A percentile compares a stretch with the other conserved stretches of the same genome.
phyloP scores from a whole-genome alignment of 805 yeast genomes.

The Citeromyces matritensis region DNA sequence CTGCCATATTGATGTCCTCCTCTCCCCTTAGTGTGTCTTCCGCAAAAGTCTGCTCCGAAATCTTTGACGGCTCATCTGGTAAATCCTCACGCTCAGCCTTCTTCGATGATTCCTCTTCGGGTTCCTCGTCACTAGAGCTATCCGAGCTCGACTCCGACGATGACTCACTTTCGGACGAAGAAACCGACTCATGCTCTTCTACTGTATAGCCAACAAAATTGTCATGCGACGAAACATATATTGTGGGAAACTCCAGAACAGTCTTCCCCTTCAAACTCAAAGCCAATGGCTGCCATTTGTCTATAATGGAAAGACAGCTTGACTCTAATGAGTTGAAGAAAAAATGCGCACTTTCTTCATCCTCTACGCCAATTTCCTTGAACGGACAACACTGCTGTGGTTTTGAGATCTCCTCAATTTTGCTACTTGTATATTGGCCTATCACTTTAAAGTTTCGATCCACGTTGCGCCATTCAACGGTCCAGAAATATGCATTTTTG shows the following conservation, averaged over 20 bases:
- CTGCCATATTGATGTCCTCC: too few species aligned
- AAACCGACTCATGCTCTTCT: neutral
- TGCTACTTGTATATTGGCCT: conserved; percentile 16
- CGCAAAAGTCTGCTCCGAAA: too few species aligned
- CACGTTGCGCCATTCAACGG: conserved; percentile 55
- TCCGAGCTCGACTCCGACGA: neutral
- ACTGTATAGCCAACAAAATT: too few species aligned
- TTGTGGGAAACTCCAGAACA: conserved; percentile 69
- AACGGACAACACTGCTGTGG: conserved; percentile 26
- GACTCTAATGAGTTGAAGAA: conserved; percentile 2
- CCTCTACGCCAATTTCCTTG: conserved; percentile 1
- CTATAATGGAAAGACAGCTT: conserved; percentile 20
- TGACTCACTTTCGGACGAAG: conserved; percentile 1
- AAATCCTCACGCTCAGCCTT: too few species aligned
- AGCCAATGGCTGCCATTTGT: conserved; percentile 20
- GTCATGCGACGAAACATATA: conserved; percentile 19
- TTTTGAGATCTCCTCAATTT: conserved; percentile 20
- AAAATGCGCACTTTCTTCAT: neutral
- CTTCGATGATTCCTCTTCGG: too few species aligned
- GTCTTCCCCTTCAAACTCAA: conserved; percentile 36
- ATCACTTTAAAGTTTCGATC: conserved; percentile 9
- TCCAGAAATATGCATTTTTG: conserved; percentile 55
- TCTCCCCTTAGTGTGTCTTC: too few species aligned
- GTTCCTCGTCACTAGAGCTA: neutral
- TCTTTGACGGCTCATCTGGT: too few species aligned